Percentiles rank a stretch among this genome's conserved stretches.
phyloP scores from a whole-genome alignment of 2,329 filamentous ascomycete species.

The Penicillium sp. region DNA sequence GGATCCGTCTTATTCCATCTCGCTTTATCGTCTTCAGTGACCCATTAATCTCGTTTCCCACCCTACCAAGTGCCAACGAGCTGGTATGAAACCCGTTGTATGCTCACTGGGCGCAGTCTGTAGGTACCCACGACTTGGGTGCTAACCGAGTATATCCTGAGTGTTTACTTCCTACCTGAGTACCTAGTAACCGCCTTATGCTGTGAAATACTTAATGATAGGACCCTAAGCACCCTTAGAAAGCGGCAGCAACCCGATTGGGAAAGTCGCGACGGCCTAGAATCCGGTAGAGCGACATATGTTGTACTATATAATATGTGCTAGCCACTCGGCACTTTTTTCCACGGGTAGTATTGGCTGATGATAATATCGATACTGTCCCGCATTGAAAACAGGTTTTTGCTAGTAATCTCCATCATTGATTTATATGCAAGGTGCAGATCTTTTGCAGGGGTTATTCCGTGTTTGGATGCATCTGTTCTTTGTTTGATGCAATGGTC shows the following conservation, averaged over 20 bases:
- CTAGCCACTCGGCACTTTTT: neutral
- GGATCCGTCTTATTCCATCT: neutral
- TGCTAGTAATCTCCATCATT: neutral
- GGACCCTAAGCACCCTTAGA: neutral
- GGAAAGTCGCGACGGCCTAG: neutral
- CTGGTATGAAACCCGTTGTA: neutral
- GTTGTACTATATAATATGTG: neutral
- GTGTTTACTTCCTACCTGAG: neutral
- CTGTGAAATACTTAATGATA: neutral
- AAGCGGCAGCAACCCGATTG: neutral
- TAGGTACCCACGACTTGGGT: no score
- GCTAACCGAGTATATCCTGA: no score
- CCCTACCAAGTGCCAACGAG: neutral
- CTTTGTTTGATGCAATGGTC: neutral
- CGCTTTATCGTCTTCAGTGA: neutral
- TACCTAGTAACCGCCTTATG: neutral
- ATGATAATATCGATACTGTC: neutral
- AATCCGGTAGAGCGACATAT: neutral
- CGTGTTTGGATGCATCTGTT: slow-evolving; percentile 1
- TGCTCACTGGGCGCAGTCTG: neutral
- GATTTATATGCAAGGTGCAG: slow-evolving; percentile 6
- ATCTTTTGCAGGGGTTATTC: slow-evolving; percentile 3
- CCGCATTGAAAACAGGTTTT: neutral
- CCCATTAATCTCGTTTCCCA: neutral
- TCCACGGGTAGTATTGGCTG: neutral